These are phyloP conservation scores for Multifurca ochricompacta DNA, from an alignment of 768 basidiomycete genomes.

Conservation along the genomic window DNA sequence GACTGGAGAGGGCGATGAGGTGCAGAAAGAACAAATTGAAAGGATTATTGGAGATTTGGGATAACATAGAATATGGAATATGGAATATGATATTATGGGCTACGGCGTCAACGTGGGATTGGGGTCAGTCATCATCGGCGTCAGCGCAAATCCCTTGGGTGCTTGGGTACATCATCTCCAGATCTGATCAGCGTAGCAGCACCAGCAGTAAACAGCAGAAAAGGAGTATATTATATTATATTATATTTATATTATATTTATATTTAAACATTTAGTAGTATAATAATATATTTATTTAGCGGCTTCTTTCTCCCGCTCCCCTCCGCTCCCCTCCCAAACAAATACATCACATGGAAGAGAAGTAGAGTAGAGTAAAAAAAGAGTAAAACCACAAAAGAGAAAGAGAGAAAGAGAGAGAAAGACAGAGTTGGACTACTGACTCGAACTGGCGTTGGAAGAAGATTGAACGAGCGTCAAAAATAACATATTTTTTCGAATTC, in stretches of 20 bases:
- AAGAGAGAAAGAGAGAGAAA: too few relatives aligned
- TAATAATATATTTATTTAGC: too few relatives aligned
- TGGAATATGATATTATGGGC: too few relatives aligned
- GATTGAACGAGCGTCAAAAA: slow-evolving; percentile 3
- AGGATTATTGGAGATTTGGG: neutral
- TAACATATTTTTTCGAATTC: neutral
- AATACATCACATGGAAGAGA: too few relatives aligned
- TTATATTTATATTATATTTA: too few relatives aligned
- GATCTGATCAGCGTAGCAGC: slow-evolving; percentile 18
- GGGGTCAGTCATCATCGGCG: slow-evolving; percentile 14
- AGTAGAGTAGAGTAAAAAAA: too few relatives aligned
- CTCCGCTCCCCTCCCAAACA: too few relatives aligned
- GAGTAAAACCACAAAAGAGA: too few relatives aligned
- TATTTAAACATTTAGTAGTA: too few relatives aligned
- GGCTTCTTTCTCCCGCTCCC: neutral
- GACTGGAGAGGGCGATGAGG: neutral
- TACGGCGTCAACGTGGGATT: slow-evolving; percentile 9
- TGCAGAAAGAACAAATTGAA: neutral
- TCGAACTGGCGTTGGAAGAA: slow-evolving; percentile 8
- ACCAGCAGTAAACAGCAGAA: neutral
- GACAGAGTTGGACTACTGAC: too few relatives aligned
- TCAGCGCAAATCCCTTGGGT: slow-evolving; percentile 20
- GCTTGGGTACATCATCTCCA: slow-evolving; percentile 18
- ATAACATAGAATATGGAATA: neutral
- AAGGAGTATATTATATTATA: too few relatives aligned